Conservation (phyloP, 768 basidiomycete genomes). For the Neoboletus magnificus region DNA sequence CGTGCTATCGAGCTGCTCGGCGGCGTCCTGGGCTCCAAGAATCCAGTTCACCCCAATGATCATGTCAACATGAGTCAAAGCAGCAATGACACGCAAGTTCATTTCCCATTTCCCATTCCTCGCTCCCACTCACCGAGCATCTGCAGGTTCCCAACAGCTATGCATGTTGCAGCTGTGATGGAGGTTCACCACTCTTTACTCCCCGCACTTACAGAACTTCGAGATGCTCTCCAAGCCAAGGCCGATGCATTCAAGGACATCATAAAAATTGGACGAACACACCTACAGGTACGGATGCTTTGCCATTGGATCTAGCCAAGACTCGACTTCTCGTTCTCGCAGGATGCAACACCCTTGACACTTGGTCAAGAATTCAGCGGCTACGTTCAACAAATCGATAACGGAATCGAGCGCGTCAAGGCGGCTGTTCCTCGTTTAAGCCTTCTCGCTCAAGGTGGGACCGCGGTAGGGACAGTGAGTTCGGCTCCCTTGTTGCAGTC, state of each 20-base stretch:
- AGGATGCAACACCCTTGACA: constrained; percentile 97
- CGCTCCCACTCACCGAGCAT: not conserved
- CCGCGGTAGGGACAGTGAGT: constrained; percentile 94
- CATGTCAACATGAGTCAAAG: constrained; percentile 99
- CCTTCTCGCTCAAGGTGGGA: constrained; percentile 94
- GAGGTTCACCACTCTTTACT: constrained; percentile 79
- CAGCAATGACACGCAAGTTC: constrained; percentile 91
- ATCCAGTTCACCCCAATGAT: constrained; percentile 97
- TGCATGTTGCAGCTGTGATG: constrained; percentile 95
- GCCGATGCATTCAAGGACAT: constrained; percentile 81
- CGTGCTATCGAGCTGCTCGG: constrained; percentile 96
- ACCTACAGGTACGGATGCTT: constrained; percentile 61
- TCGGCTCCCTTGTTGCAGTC: not conserved
- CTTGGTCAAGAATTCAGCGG: constrained; percentile 99
- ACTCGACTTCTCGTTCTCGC: constrained; percentile 7
- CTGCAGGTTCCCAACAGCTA: constrained; percentile 92
- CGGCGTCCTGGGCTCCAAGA: constrained; percentile 93
- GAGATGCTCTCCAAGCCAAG: constrained; percentile 82
- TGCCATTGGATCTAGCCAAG: not conserved
- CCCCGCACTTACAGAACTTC: constrained; percentile 82
- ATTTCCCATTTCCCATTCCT: not conserved
- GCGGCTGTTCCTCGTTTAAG: constrained; percentile 81
- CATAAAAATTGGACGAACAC: constrained; percentile 98
- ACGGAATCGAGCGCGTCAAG: constrained; percentile 84
- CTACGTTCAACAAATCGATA: constrained; percentile 91